Percentiles rank a stretch among this genome's conserved stretches.
Evolutionary conservation across 306 rosid species (phyloP).

Genomic region (Inga oerstediana): DNA sequence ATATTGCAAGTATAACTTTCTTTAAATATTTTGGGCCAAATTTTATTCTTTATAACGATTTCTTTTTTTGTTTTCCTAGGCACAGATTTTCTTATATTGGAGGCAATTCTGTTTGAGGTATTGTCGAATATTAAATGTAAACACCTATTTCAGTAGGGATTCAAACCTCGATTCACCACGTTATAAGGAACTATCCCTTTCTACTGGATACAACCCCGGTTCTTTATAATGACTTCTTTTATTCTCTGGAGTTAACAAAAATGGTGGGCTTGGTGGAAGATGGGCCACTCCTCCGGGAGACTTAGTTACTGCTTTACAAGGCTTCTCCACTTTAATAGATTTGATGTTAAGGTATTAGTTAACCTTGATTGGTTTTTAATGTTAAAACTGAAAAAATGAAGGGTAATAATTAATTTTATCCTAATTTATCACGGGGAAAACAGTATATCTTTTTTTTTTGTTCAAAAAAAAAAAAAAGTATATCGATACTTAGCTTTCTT

Average conservation of each 20-base stretch:
- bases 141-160: fast-evolving
- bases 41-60: no score
- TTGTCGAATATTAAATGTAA: fast-evolving
- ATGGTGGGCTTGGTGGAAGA: background rate
- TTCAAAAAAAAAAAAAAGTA: no score
- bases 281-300: background rate
- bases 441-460: no score
- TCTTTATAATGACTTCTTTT: no score
- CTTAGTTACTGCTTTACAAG: background rate
- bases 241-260: background rate
- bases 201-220: fast-evolving
- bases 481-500: background rate
- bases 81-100: fast-evolving
- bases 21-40: background rate
- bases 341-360: background rate
- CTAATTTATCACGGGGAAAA: background rate
- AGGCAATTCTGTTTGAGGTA: no score
- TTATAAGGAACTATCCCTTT: no score
- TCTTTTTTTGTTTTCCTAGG: no score
- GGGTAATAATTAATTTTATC: background rate
- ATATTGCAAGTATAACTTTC: no score
- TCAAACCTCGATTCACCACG: no score
- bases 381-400: no score
- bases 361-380: background rate
- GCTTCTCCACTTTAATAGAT: background rate